phyloP scores from a whole-genome alignment of 108 stramenopile genomes.

The Epipyxis sp. region DNA sequence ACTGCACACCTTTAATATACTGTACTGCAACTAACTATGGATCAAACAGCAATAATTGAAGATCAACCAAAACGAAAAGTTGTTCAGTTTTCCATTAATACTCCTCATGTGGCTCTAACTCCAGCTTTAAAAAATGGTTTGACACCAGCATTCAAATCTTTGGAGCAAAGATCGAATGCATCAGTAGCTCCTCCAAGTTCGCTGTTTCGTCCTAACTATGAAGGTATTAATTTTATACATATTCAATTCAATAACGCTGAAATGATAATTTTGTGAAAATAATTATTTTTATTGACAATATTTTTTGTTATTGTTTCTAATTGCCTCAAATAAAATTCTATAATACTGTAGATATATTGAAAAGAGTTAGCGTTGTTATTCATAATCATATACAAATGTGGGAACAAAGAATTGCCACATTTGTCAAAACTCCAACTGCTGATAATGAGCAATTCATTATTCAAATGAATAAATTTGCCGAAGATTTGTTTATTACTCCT shows the following conservation, averaged over 20 bases:
- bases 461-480: conserved; percentile 42
- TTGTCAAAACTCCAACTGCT: background rate
- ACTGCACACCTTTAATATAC: too few species aligned
- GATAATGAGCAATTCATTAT: conserved; percentile 33
- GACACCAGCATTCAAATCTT: background rate
- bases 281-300: background rate
- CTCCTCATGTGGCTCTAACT: background rate
- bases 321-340: background rate
- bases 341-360: conserved; percentile 3
- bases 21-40: too few species aligned
- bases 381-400: conserved; percentile 26
- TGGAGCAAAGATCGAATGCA: background rate
- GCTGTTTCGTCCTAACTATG: conserved; percentile 14
- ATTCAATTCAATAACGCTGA: background rate
- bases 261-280: background rate
- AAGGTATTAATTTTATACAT: background rate
- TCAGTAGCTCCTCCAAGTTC: conserved; percentile 23
- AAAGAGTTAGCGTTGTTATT: conserved; percentile 12
- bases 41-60: too few species aligned
- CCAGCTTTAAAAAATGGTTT: background rate
- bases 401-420: conserved; percentile 15
- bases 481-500: conserved; percentile 41
- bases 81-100: background rate
- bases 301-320: background rate
- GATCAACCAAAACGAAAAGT: background rate